Conservation (phyloP, 352 stramenopile species). For the Halophytophthora batemanensis region DNA sequence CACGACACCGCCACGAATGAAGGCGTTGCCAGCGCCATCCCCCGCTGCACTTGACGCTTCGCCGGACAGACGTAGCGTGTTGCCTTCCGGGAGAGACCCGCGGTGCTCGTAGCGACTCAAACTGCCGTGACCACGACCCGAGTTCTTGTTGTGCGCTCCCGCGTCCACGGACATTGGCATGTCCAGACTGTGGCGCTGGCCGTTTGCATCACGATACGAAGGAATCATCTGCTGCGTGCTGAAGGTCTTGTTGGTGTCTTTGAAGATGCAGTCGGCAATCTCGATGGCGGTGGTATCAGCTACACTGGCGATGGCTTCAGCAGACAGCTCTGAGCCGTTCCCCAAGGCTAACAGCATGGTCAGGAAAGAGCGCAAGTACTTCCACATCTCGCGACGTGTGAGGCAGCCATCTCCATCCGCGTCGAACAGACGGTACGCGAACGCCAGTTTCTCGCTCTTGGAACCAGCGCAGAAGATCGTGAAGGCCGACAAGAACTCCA, state of each 20-base stretch:
- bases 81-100: conserved; percentile 62
- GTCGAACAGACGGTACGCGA: conserved; percentile 90
- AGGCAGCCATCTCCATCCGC: conserved; percentile 87
- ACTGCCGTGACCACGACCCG: conserved; percentile 19
- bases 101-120: conserved; percentile 63
- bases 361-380: conserved; percentile 93
- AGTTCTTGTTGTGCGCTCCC: conserved; percentile 30
- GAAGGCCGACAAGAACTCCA: conserved; percentile 93
- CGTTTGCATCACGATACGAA: conserved; percentile 15
- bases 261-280: conserved; percentile 83
- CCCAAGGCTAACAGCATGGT: conserved; percentile 93
- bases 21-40: conserved; percentile 60
- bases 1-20: conserved; percentile 70
- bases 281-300: conserved; percentile 78
- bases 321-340: conserved; percentile 82
- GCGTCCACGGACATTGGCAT: conserved; percentile 40
- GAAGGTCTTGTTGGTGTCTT: conserved; percentile 78
- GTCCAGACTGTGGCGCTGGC: conserved; percentile 62
- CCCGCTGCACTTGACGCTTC: conserved; percentile 50
- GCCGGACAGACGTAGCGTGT: conserved; percentile 49
- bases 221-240: conserved; percentile 38
- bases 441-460: conserved; percentile 95
- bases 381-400: conserved; percentile 89
- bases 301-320: conserved; percentile 77
- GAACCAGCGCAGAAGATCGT: conserved; percentile 93